A percentile compares a stretch with the other conserved stretches of the same genome.
Conservation (phyloP, 2,329 filamentous ascomycete genomes). For the Aspergillus puulaauensis region DNA sequence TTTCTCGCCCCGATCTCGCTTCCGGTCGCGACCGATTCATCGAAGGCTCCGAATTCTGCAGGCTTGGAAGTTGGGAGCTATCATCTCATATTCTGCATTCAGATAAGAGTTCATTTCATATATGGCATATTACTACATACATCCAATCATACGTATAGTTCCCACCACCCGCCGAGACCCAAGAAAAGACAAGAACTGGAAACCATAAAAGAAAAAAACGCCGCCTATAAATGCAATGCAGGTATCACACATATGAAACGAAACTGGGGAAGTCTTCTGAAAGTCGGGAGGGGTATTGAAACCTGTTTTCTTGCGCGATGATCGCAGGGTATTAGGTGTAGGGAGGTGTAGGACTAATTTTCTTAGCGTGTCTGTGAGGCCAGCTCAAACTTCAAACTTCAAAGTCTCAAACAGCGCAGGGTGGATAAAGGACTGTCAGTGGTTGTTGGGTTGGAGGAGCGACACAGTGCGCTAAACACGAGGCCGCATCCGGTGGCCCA, state of each 20-base stretch:
- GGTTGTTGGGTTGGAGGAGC: neutral
- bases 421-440: neutral
- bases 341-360: neutral
- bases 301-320: neutral
- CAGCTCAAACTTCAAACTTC: slow-evolving; percentile 3
- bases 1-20: neutral
- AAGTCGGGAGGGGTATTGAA: slow-evolving; percentile 3
- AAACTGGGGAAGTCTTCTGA: neutral
- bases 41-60: neutral
- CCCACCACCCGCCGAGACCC: neutral
- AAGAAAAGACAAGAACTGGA: neutral
- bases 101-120: slow-evolving; percentile 1
- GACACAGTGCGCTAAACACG: slow-evolving; percentile 17
- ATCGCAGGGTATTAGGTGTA: slow-evolving; percentile 8
- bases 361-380: slow-evolving; percentile 10
- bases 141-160: neutral
- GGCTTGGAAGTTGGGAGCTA: no score
- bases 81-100: neutral
- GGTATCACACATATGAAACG: slow-evolving; percentile 7
- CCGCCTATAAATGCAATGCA: slow-evolving; percentile 8
- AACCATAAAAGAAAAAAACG: neutral
- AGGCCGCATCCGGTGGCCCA: slow-evolving; percentile 37
- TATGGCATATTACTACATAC: slow-evolving; percentile 6
- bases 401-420: neutral
- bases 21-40: neutral